A percentile compares a stretch with the other conserved stretches of the same genome.
phyloP scores from a whole-genome alignment of 257 asterid genomes.

The Penstemon newberryi region DNA sequence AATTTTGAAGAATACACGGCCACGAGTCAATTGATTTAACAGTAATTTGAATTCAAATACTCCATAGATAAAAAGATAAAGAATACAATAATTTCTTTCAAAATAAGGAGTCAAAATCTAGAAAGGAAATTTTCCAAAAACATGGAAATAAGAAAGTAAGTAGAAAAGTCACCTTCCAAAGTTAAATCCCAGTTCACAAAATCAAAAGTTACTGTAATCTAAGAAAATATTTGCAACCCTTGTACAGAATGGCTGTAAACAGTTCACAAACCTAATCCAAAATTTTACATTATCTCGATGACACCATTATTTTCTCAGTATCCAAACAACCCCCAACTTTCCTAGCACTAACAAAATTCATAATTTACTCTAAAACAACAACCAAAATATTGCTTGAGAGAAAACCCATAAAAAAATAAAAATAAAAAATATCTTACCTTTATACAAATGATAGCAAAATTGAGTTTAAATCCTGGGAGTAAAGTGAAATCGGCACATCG shows the following conservation, averaged over 20 bases:
- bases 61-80: not conserved
- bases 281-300: constrained; percentile 7
- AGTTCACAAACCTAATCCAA: constrained; percentile 12
- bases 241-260: not conserved
- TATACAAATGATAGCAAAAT: constrained; percentile 35
- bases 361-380: not conserved
- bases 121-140: constrained; percentile 25
- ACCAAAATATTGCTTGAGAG: not conserved
- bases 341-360: not conserved
- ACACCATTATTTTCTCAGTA: constrained; percentile 8
- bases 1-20: not conserved
- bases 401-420: not conserved
- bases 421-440: constrained; percentile 37
- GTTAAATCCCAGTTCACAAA: constrained; percentile 26
- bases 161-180: constrained; percentile 20
- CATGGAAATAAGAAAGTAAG: constrained; percentile 12
- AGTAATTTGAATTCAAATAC: not conserved
- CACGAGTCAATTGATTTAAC: constrained; percentile 17
- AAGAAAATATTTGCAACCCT: not conserved
- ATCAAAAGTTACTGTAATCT: not conserved
- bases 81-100: not conserved
- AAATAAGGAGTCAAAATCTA: constrained; percentile 9
- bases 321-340: constrained; percentile 25
- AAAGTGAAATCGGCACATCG: constrained; percentile 52
- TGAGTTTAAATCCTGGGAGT: constrained; percentile 47